Percentiles rank a stretch among this genome's conserved stretches.
Conservation (phyloP, 148 eudicot genomes). For the Oxyria digyna region DNA sequence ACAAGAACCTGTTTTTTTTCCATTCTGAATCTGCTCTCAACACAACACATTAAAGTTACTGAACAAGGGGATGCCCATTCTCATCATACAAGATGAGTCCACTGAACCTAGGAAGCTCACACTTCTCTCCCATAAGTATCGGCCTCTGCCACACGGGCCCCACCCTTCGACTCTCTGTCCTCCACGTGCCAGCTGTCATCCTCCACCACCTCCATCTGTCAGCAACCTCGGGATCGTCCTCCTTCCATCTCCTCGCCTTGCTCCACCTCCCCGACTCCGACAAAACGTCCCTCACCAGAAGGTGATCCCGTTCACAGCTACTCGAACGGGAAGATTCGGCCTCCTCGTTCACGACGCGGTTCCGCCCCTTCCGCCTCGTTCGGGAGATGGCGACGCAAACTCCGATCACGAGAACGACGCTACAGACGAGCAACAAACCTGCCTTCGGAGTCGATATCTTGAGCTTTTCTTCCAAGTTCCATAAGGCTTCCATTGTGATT, state of each 20-base stretch:
- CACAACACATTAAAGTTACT: neutral
- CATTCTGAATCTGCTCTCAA: neutral
- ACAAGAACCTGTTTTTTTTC: neutral
- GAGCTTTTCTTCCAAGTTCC: conserved; percentile 59
- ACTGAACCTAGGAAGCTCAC: conserved; percentile 67
- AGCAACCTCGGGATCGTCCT: neutral
- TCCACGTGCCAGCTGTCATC: conserved; percentile 16
- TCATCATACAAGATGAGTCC: conserved; percentile 81
- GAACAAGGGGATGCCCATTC: conserved; percentile 39
- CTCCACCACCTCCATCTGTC: conserved; percentile 9
- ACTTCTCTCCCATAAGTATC: conserved; percentile 76
- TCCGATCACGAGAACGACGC: conserved; percentile 21
- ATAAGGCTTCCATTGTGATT: conserved; percentile 40
- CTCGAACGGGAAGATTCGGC: conserved; percentile 8
- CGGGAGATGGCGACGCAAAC: conserved; percentile 16
- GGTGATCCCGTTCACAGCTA: neutral
- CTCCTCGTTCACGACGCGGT: conserved; percentile 7
- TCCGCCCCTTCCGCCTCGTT: conserved; percentile 9
- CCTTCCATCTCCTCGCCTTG: conserved; percentile 35
- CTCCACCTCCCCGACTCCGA: conserved; percentile 50
- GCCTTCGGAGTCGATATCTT: conserved; percentile 52
- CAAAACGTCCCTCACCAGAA: conserved; percentile 25
- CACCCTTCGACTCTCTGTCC: conserved; percentile 12
- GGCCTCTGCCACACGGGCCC: conserved; percentile 88
- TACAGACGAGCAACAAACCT: conserved; percentile 22